Conservation (phyloP, 768 basidiomycete species). For the Lentinula detonsa region DNA sequence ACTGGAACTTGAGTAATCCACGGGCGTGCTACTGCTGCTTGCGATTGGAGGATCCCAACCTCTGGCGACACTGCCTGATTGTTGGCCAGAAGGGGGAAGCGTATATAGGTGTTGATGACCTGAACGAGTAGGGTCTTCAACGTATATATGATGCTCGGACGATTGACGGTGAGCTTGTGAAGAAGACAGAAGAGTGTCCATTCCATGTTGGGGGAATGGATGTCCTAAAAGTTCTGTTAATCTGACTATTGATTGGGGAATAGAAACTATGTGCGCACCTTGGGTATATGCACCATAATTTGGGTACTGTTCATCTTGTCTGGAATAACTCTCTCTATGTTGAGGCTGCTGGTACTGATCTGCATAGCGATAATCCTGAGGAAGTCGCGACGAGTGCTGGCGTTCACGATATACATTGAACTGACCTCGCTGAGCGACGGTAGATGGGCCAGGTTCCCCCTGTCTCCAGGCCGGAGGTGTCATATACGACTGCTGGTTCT, state of each 20-base stretch:
- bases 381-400: neutral
- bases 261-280: neutral
- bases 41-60: neutral
- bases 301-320: neutral
- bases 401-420: neutral
- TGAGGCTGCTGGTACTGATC: neutral
- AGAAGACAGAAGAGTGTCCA: neutral
- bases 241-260: neutral
- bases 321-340: neutral
- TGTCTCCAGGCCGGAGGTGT: slow-evolving; percentile 36
- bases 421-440: slow-evolving; percentile 4
- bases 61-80: neutral
- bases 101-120: neutral
- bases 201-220: neutral
- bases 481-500: neutral
- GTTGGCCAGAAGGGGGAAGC: neutral
- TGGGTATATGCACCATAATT: slow-evolving; percentile 1
- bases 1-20: neutral
- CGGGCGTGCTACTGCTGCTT: neutral
- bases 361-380: neutral
- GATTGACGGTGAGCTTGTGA: neutral
- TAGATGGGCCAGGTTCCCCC: slow-evolving; percentile 41
- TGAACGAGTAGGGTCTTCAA: neutral
- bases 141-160: neutral
- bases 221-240: neutral